A percentile compares a stretch with the other conserved stretches of the same genome.
These are phyloP conservation scores for Yarrowia alimentaria DNA, from an alignment of 805 yeast genomes.

Conservation along the genomic window DNA sequence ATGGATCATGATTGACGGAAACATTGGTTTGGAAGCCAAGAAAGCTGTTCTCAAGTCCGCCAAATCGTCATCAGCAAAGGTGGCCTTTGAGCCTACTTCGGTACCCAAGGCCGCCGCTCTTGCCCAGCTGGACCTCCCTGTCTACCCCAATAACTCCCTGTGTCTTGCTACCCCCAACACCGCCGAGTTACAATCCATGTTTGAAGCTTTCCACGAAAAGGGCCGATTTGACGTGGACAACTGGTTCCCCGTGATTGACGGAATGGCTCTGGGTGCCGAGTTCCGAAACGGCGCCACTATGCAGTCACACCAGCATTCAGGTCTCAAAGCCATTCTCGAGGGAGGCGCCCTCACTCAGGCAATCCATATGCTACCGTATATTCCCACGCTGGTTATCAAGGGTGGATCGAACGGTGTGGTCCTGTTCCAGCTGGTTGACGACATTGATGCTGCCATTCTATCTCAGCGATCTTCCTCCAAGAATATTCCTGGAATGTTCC, in stretches of 20 bases:
- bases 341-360: conserved; percentile 58
- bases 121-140: conserved; percentile 37
- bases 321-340: conserved; percentile 38
- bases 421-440: conserved; percentile 41
- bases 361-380: conserved; percentile 69
- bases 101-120: conserved; percentile 56
- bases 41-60: conserved; percentile 40
- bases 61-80: conserved; percentile 38
- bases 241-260: conserved; percentile 77
- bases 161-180: conserved; percentile 67
- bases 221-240: conserved; percentile 52
- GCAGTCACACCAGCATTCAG: conserved; percentile 33
- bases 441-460: conserved; percentile 31
- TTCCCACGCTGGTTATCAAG: conserved; percentile 65
- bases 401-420: conserved; percentile 66
- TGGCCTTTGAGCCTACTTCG: conserved; percentile 77
- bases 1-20: conserved; percentile 64
- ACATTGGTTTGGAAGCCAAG: conserved; percentile 51
- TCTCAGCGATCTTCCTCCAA: conserved; percentile 25
- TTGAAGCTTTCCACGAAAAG: conserved; percentile 48
- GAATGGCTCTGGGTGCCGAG: conserved; percentile 49
- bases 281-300: conserved; percentile 50
- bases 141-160: conserved; percentile 48
- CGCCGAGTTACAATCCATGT: conserved; percentile 57
- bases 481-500: conserved; percentile 3